Conservation (phyloP, 2,329 filamentous ascomycete genomes). For the Neurospora sp. region DNA sequence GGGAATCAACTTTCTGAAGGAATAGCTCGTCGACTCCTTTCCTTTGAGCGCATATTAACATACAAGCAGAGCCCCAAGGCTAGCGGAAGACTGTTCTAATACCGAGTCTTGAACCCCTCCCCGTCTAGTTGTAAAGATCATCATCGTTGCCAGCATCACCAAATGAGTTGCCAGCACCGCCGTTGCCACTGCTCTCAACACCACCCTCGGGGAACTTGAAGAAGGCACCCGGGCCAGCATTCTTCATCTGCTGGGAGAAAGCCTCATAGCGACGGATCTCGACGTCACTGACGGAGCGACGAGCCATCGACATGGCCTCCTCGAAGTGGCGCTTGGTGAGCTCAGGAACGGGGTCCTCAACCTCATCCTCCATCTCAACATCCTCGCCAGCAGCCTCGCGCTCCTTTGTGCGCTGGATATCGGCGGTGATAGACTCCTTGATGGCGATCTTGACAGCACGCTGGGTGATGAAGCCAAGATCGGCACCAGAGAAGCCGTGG, state of each 20-base stretch:
- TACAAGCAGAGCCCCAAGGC: background rate
- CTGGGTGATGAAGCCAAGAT: constrained; percentile 98
- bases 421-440: constrained; percentile 83
- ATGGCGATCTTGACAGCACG: constrained; percentile 98
- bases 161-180: constrained; percentile 54
- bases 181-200: constrained; percentile 52
- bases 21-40: background rate
- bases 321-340: constrained; percentile 96
- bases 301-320: constrained; percentile 93
- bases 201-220: constrained; percentile 89
- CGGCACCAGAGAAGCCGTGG: constrained; percentile 97
- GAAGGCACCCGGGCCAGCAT: constrained; percentile 85
- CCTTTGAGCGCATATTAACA: background rate
- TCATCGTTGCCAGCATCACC: constrained; percentile 89
- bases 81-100: background rate
- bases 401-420: constrained; percentile 85
- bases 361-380: constrained; percentile 72
- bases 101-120: background rate
- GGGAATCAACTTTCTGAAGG: background rate
- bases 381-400: constrained; percentile 78
- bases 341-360: constrained; percentile 88
- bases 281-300: constrained; percentile 88
- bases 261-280: constrained; percentile 98
- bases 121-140: constrained; percentile 82
- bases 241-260: constrained; percentile 99